Percentiles rank a stretch among this genome's conserved stretches.
phyloP scores from a whole-genome alignment of 805 yeast genomes.

The Candida mattraensis region DNA sequence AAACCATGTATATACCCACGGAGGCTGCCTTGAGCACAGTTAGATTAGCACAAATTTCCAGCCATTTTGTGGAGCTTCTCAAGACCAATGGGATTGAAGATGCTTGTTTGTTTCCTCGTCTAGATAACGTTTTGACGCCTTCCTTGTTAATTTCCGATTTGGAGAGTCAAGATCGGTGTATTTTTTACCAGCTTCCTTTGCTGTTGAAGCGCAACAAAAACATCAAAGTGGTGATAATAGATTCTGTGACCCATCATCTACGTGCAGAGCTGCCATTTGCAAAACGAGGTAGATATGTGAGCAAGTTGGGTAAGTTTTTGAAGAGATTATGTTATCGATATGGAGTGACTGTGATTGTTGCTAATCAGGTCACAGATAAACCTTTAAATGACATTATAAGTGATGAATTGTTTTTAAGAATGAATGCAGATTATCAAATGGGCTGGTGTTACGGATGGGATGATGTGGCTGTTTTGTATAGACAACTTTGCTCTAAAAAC shows the following conservation, averaged over 20 bases:
- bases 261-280: conserved; percentile 56
- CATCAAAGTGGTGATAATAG: conserved; percentile 65
- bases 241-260: conserved; percentile 81
- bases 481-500: conserved; percentile 27
- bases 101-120: conserved; percentile 32
- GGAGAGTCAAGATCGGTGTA: conserved; percentile 71
- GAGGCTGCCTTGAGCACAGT: conserved; percentile 72
- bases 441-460: conserved; percentile 82
- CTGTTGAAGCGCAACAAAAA: conserved; percentile 40
- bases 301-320: conserved; percentile 46
- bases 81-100: conserved; percentile 37
- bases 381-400: conserved; percentile 36
- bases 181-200: conserved; percentile 67
- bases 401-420: conserved; percentile 35
- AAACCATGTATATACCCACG: conserved; percentile 74
- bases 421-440: conserved; percentile 60
- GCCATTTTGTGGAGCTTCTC: conserved; percentile 30
- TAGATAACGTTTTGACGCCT: conserved; percentile 32
- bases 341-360: conserved; percentile 61
- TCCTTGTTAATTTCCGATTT: conserved; percentile 43
- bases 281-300: conserved; percentile 43
- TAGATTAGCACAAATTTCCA: conserved; percentile 51
- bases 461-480: conserved; percentile 31
- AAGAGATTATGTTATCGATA: conserved; percentile 46
- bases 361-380: conserved; percentile 80